These are phyloP conservation scores for Tetrapisispora arboricola DNA, from an alignment of 805 yeast genomes.

Conservation along the genomic window DNA sequence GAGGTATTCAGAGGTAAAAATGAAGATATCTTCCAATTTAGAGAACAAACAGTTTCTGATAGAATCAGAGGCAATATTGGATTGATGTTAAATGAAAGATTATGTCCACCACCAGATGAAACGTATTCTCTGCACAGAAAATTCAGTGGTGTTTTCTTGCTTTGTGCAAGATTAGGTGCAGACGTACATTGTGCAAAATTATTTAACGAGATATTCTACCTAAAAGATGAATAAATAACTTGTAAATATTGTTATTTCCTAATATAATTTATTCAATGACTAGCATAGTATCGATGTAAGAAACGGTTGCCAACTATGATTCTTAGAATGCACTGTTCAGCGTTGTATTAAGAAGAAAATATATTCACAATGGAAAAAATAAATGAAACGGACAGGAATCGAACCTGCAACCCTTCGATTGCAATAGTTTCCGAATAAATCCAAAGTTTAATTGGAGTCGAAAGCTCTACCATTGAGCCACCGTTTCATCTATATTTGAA, in stretches of 20 bases:
- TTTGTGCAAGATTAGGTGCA: constrained; percentile 81
- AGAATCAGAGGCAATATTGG: constrained; percentile 82
- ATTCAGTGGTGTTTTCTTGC: constrained; percentile 83
- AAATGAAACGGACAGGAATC: constrained; percentile 42
- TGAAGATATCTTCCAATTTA: constrained; percentile 50
- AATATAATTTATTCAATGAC: too few relatives aligned
- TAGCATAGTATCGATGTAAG: too few relatives aligned
- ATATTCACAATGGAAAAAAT: too few relatives aligned
- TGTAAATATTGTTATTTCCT: neutral
- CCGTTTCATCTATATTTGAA: constrained; percentile 45
- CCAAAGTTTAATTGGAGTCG: constrained; percentile 32
- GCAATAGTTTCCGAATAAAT: constrained; percentile 6
- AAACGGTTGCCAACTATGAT: too few relatives aligned
- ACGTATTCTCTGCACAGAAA: constrained; percentile 95
- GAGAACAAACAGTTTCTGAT: constrained; percentile 83
- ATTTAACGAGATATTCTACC: constrained; percentile 66
- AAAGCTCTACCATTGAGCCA: constrained; percentile 68
- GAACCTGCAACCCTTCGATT: constrained; percentile 60
- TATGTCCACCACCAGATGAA: constrained; percentile 97
- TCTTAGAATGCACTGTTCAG: too few relatives aligned
- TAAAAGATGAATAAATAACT: constrained; percentile 9
- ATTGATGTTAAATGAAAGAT: constrained; percentile 80
- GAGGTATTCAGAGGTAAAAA: constrained; percentile 69
- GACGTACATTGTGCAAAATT: constrained; percentile 69
- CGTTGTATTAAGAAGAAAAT: too few relatives aligned